Base-by-base conservation (phyloP, 1,284 basidiomycete genomes). In the Trametes versicolor region DNA sequence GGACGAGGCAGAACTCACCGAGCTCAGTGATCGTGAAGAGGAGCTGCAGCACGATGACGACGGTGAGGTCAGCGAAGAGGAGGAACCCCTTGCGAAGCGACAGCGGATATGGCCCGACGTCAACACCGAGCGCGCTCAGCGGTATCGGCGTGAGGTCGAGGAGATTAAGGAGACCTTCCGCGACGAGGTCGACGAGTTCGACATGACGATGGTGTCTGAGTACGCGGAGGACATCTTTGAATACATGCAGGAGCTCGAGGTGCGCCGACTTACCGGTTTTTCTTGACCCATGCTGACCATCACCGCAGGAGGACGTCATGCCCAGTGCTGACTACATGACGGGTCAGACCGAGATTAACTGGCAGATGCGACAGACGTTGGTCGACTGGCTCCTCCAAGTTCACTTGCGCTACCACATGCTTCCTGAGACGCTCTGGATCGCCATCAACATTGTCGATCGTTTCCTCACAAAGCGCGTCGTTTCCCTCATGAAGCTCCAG, bases 321-420 rank as follows among this genome's bases (percentile, higher is more conserved):
- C 94, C 98, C 43, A 93, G 91, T 71, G 88, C 96, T 1, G 87
- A 95, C 73, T 99, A 99, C 79, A 99, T 99, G 92, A 88, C 91
- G 53, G 91, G 91, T 61, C 98, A 99, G 80, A 90, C 89, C 65
- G 97, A 99, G 81, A 94, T 99, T 73, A 94, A 92, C 71, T 99
- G 97, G 97, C 82, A 85, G 36, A 97, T 98, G 96, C 95, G 98
- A 53, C 91, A 95, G 73, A 95, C 96, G 41, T 89, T 99, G 58
- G 92, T 98, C 72, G 98, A 99, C 83, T 99, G 98, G 98, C 85
- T 99, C 53, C 89, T 98, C 73, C 97, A 99, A 77, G 94, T 99
- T 34, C 98, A 99, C 82, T 82, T 95, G 73, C 95, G 97, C 70
- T 99, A 99, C 85, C 95, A 98, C 77, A 91, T 99, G 81, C 87